Evolutionary conservation across 2,329 filamentous ascomycete genomes (phyloP).

Genomic region (Cercospora zeae-maydis): DNA sequence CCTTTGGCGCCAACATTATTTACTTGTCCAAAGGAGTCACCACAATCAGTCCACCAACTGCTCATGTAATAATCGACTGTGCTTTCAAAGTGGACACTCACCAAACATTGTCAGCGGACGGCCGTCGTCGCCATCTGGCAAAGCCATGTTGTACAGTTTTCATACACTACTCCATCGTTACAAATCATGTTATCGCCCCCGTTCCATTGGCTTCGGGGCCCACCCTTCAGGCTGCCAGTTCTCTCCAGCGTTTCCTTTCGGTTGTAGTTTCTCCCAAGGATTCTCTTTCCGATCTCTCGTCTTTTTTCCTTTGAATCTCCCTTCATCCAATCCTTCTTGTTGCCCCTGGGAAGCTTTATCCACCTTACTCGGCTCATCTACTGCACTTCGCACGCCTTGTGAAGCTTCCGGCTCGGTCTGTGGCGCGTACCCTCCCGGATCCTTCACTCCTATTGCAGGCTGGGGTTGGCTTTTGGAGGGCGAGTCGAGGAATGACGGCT

Average conservation of each 20-base stretch:
- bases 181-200: conserved; percentile 25
- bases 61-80: neutral
- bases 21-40: neutral
- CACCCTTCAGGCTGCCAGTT: conserved; percentile 48
- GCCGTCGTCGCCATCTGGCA: neutral
- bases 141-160: neutral
- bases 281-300: conserved; percentile 30
- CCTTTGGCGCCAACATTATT: neutral
- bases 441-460: conserved; percentile 45
- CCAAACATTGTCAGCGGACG: neutral
- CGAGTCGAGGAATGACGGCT: conserved; percentile 57
- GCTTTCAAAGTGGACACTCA: no score
- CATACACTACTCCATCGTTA: neutral
- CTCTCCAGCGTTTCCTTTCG: conserved; percentile 41
- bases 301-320: conserved; percentile 32
- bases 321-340: conserved; percentile 34
- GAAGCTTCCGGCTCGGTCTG: conserved; percentile 33
- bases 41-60: neutral
- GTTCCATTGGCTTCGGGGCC: conserved; percentile 41
- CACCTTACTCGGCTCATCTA: conserved; percentile 34
- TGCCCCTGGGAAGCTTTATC: conserved; percentile 28
- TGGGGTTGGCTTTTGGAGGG: conserved; percentile 49
- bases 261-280: conserved; percentile 41
- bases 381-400: conserved; percentile 34
- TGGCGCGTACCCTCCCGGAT: conserved; percentile 39